Percentiles rank a stretch among this genome's conserved stretches.
These are phyloP conservation scores for Prunus mongolica DNA, from an alignment of 306 rosid genomes.

Conservation along the genomic window DNA sequence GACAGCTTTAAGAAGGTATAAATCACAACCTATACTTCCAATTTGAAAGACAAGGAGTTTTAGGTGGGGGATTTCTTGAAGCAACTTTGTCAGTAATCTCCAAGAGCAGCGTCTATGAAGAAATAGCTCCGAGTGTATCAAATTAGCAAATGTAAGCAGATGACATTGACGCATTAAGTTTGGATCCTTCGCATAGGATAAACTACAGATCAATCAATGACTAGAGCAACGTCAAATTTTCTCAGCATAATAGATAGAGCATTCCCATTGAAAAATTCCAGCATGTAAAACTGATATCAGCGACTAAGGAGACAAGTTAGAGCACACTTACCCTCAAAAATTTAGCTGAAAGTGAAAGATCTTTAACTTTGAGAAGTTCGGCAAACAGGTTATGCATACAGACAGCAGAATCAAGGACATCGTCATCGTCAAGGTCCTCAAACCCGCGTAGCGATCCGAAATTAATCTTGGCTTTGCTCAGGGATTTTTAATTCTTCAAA, in stretches of 20 bases:
- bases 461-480: neutral
- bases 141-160: no score
- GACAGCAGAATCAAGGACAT: neutral
- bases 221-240: neutral
- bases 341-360: neutral
- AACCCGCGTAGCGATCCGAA: neutral
- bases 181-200: neutral
- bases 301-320: neutral
- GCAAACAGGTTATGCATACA: neutral
- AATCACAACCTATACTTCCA: neutral
- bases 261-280: neutral
- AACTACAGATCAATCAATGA: neutral
- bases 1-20: neutral
- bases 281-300: no score
- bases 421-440: neutral
- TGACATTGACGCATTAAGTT: no score
- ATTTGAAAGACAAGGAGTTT: neutral
- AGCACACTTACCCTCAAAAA: neutral
- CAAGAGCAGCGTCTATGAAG: neutral
- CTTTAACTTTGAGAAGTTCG: neutral
- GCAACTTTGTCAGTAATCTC: neutral
- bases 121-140: neutral
- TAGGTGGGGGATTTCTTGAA: constrained; percentile 2
- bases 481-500: neutral
- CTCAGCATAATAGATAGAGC: neutral